Conservation (phyloP, 306 rosid species). For the Adenanthera pavonina region DNA sequence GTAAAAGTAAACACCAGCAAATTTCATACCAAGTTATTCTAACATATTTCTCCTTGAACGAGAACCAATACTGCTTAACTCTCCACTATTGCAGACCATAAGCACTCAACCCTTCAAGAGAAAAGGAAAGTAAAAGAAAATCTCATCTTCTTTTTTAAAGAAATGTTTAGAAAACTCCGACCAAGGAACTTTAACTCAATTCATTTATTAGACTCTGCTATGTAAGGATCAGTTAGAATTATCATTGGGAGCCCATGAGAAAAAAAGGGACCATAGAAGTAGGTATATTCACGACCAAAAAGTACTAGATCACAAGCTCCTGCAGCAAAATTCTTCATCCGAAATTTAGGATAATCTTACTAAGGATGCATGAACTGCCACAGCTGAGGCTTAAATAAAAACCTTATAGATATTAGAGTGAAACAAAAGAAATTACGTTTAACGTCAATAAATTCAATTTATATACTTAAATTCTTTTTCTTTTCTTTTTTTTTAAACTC, state of each 20-base stretch:
- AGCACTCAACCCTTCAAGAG: too few species aligned
- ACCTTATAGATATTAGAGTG: not conserved
- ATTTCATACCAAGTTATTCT: not conserved
- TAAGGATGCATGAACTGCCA: not conserved
- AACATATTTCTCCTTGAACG: conserved; percentile 1
- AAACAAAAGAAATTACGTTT: not conserved
- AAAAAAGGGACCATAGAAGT: too few species aligned
- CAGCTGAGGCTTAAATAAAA: not conserved
- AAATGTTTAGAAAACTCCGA: too few species aligned
- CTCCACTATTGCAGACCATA: conserved; percentile 6
- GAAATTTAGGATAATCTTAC: too few species aligned
- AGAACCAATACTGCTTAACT: not conserved
- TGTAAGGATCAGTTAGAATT: not conserved
- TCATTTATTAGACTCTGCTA: conserved; percentile 6
- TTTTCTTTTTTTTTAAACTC: not conserved
- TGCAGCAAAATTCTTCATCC: too few species aligned
- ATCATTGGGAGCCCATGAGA: too few species aligned
- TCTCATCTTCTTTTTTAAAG: too few species aligned
- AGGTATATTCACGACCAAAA: too few species aligned
- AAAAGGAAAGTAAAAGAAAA: too few species aligned
- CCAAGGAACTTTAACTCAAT: not conserved
- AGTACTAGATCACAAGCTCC: too few species aligned
- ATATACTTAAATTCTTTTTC: not conserved
- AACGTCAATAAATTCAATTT: not conserved
- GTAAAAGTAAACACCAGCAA: not conserved